A percentile compares a stretch with the other conserved stretches of the same genome.
phyloP scores from a whole-genome alignment of 768 basidiomycete species.

The Boletus pseudopeckii region DNA sequence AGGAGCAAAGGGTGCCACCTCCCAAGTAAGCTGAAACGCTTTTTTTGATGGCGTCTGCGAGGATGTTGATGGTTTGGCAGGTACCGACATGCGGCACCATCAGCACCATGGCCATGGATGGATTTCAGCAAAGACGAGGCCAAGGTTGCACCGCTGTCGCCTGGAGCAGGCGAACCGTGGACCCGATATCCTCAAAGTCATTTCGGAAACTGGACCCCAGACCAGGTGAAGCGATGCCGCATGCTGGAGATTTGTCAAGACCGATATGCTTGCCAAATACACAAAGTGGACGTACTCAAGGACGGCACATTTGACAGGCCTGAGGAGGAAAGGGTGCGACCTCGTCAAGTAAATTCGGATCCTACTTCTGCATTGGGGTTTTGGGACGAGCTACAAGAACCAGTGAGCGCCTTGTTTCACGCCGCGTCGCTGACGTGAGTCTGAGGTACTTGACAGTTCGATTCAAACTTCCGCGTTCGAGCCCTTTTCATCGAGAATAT shows the following conservation, averaged over 20 bases:
- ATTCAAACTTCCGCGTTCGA: constrained; percentile 26
- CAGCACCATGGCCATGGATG: constrained; percentile 43
- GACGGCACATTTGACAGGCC: constrained; percentile 17
- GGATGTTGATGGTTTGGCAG: constrained; percentile 23
- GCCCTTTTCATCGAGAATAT: constrained; percentile 39
- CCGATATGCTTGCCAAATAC: constrained; percentile 14
- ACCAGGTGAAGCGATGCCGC: constrained; percentile 37
- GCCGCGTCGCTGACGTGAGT: background rate
- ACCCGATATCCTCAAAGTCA: constrained; percentile 45
- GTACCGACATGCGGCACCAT: constrained; percentile 38
- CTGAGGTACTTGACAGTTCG: constrained; percentile 15
- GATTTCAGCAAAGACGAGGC: constrained; percentile 30
- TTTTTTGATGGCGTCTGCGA: background rate
- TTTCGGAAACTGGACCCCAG: constrained; percentile 54
- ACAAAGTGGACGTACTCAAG: constrained; percentile 20
- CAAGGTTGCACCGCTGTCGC: constrained; percentile 8
- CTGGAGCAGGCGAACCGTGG: constrained; percentile 23
- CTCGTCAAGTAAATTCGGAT: constrained; percentile 19
- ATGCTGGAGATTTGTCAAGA: constrained; percentile 28
- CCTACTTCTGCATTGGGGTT: constrained; percentile 6
- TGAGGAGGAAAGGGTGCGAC: background rate
- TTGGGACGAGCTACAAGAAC: constrained; percentile 28
- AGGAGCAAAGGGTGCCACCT: constrained; percentile 17
- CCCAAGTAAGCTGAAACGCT: constrained; percentile 18
- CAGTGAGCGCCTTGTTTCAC: constrained; percentile 17